These are phyloP conservation scores for Entomophthora muscae DNA, from an alignment of 371 early-diverging fungal species.

Conservation along the genomic window DNA sequence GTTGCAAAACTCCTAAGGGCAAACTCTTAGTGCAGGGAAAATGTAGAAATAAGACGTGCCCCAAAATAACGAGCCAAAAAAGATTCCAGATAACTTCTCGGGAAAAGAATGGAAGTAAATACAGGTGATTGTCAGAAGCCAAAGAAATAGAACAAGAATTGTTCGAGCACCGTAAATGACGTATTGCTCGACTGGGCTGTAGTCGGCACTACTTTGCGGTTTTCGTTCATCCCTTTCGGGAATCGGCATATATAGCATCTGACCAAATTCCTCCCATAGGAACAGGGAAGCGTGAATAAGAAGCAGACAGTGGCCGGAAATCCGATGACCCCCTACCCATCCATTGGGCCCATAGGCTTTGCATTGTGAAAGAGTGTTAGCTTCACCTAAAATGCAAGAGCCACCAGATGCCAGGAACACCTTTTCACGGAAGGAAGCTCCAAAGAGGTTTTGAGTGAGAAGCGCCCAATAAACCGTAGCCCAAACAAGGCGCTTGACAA, in stretches of 20 bases:
- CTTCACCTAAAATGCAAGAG: neutral
- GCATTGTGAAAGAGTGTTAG: neutral
- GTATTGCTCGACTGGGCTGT: conserved; percentile 15
- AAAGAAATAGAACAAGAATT: conserved; percentile 39
- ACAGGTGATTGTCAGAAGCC: conserved; percentile 58
- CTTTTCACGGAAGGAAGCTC: neutral
- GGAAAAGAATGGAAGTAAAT: conserved; percentile 59
- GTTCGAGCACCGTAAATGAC: conserved; percentile 17
- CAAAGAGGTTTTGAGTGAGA: neutral
- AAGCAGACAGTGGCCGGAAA: conserved; percentile 80
- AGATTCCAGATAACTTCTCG: conserved; percentile 49
- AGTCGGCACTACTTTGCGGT: neutral
- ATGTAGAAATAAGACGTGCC: conserved; percentile 18
- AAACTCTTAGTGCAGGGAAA: neutral
- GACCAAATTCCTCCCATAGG: conserved; percentile 45
- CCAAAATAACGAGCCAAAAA: conserved; percentile 56
- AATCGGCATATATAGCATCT: neutral
- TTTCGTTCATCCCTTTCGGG: neutral
- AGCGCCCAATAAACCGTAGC: conserved; percentile 6
- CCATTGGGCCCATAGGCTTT: neutral
- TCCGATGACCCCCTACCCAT: conserved; percentile 64
- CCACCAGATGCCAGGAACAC: conserved; percentile 9
- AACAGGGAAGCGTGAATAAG: conserved; percentile 66
- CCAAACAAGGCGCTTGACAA: neutral
- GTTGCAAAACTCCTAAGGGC: no score